These are phyloP conservation scores for Calycina herbarum DNA, from an alignment of 2,329 filamentous ascomycete genomes.

Conservation along the genomic window DNA sequence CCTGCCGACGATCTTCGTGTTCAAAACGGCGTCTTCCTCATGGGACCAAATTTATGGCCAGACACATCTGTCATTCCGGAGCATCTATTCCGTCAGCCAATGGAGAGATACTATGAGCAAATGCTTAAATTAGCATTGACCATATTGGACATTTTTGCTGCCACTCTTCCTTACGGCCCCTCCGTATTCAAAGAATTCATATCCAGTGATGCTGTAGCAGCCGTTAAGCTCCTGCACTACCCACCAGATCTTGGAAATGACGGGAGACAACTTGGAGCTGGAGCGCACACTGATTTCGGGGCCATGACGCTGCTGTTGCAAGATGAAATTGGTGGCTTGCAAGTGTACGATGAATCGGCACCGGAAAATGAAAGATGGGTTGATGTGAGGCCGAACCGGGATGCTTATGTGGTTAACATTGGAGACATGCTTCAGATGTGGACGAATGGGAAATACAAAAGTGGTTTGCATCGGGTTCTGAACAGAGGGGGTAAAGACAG, in stretches of 20 bases:
- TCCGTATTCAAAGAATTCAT: constrained; percentile 46
- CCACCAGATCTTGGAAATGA: constrained; percentile 42
- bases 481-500: constrained; percentile 50
- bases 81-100: constrained; percentile 40
- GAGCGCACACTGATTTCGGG: constrained; percentile 53
- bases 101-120: constrained; percentile 44
- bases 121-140: constrained; percentile 41
- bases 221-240: constrained; percentile 51
- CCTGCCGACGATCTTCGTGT: constrained; percentile 41
- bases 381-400: constrained; percentile 43
- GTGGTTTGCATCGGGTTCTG: constrained; percentile 54
- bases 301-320: constrained; percentile 55
- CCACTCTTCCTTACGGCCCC: constrained; percentile 45
- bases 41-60: constrained; percentile 48
- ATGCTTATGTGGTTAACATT: constrained; percentile 52
- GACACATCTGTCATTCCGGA: constrained; percentile 34
- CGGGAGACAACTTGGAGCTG: constrained; percentile 31
- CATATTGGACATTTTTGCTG: constrained; percentile 45
- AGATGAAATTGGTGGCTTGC: constrained; percentile 48
- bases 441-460: constrained; percentile 52
- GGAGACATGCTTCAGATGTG: constrained; percentile 50
- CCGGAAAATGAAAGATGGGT: constrained; percentile 39
- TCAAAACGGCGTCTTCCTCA: constrained; percentile 39
- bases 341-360: constrained; percentile 46
- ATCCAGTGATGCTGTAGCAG: constrained; percentile 42